phyloP scores from a whole-genome alignment of 2,329 filamentous ascomycete genomes.

The Rhynchosporium graminicola region DNA sequence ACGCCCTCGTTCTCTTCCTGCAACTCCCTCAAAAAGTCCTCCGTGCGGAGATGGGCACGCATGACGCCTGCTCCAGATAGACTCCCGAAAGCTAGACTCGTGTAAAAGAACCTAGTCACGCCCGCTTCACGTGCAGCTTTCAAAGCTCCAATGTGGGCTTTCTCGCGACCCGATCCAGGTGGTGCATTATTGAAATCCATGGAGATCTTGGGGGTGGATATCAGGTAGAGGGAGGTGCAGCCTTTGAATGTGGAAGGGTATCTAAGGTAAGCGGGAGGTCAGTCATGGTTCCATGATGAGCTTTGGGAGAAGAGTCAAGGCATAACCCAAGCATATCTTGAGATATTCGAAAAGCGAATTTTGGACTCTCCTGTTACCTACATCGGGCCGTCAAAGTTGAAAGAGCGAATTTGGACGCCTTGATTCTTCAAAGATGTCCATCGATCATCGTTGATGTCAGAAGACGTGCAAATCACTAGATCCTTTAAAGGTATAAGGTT shows the following conservation, averaged over 20 bases:
- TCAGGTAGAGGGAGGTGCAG: slow-evolving; percentile 40
- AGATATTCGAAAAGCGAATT: too few species aligned
- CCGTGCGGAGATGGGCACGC: slow-evolving; percentile 31
- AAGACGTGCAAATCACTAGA: slow-evolving; percentile 31
- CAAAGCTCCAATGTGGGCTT: slow-evolving; percentile 30
- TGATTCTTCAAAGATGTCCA: slow-evolving; percentile 39
- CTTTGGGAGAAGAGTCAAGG: too few species aligned
- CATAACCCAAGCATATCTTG: too few species aligned
- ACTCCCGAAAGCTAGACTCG: slow-evolving; percentile 36
- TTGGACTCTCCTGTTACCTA: too few species aligned
- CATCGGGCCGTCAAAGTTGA: slow-evolving; percentile 24
- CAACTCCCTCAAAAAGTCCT: slow-evolving; percentile 29
- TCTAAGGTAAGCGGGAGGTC: too few species aligned
- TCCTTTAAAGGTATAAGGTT: slow-evolving; percentile 23
- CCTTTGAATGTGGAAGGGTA: slow-evolving; percentile 19
- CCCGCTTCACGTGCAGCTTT: slow-evolving; percentile 40
- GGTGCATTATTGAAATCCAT: slow-evolving; percentile 47
- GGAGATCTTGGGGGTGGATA: slow-evolving; percentile 37
- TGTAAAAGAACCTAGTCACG: slow-evolving; percentile 42
- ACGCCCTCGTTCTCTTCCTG: slow-evolving; percentile 9
- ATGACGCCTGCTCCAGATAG: slow-evolving; percentile 28
- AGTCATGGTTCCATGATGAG: too few species aligned
- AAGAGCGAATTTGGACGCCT: slow-evolving; percentile 27
- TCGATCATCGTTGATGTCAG: slow-evolving; percentile 38
- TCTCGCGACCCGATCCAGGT: slow-evolving; percentile 22